Evolutionary conservation across 2,329 filamentous ascomycete species (phyloP), one percentile per base, ranked within the genome.

Genomic region (Canariomyces notabilis): DNA sequence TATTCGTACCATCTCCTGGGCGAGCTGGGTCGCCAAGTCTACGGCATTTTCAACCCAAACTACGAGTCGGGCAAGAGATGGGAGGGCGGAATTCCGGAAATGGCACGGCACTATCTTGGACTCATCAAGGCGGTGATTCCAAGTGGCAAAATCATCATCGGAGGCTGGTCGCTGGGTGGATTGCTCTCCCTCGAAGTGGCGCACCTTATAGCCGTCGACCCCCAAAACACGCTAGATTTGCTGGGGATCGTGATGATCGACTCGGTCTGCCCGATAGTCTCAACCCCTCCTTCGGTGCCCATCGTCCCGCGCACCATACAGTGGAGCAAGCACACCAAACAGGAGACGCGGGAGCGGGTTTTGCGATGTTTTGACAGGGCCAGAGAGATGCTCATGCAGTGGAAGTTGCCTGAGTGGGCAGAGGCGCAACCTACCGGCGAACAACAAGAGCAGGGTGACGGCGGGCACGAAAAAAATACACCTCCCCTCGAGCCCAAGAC

Each of bases 161-260:
- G 76, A 2, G 77, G 76, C 3, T 80, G 76, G 76, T 77, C 74
- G 4, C 56, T 79, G 4, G 77, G 77, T 11, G 77, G 76, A 0
- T 57, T 75, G 35, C 56, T 79, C 14, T 69, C 74, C 6, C 63
- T 80, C 11, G 73, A 79, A 56, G 65, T 78, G 40, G 69, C 75
- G 5, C 61, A 66, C 41, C 65, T 69, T 12, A 44, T 51, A 1
- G 35, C 44, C 1, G 41, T 21, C 1, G 49, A 53, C 11, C 42
- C 32, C 5, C 53, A 56, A 12, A 39, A 47, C 4, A 33, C 35
- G 1, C 59, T 76, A 19, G 62, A 61, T 1, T 65, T 80, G 8
- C 52, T 69, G 0, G 77, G 76, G 12, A 68, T 80, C 37, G 57
- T 79, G 48, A 70, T 78, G 64, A 62, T 80, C 15, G 77, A 80